Conservation (phyloP, 2,329 filamentous ascomycete species). For the Aureobasidium sp. region DNA sequence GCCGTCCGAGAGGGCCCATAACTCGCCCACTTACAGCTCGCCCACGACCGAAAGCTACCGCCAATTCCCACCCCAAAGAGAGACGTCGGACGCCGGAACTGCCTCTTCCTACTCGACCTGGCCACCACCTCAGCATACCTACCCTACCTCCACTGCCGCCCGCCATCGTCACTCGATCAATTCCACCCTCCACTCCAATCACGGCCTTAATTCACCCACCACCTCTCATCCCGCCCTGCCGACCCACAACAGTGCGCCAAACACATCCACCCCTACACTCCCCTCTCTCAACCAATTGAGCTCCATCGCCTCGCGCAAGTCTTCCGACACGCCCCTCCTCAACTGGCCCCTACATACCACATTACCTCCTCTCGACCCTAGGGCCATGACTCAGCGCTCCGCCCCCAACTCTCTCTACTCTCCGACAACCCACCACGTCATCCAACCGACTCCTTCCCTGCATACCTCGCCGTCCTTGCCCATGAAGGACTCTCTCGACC, state of each 20-base stretch:
- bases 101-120: background rate
- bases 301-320: background rate
- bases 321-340: background rate
- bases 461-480: background rate
- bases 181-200: background rate
- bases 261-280: background rate
- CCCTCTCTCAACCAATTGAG: background rate
- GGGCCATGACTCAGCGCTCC: background rate
- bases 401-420: background rate
- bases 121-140: background rate
- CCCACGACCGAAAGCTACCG: background rate
- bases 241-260: background rate
- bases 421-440: background rate
- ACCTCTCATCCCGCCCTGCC: background rate
- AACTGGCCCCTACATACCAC: slow-evolving; percentile 13
- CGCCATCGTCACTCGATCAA: background rate
- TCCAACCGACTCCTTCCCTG: background rate
- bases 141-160: background rate
- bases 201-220: background rate
- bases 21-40: background rate
- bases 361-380: background rate
- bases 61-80: background rate
- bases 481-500: background rate
- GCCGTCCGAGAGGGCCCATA: background rate
- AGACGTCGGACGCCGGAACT: background rate